Conservation (phyloP, 352 stramenopile genomes). For the Nothophytophthora sp. region DNA sequence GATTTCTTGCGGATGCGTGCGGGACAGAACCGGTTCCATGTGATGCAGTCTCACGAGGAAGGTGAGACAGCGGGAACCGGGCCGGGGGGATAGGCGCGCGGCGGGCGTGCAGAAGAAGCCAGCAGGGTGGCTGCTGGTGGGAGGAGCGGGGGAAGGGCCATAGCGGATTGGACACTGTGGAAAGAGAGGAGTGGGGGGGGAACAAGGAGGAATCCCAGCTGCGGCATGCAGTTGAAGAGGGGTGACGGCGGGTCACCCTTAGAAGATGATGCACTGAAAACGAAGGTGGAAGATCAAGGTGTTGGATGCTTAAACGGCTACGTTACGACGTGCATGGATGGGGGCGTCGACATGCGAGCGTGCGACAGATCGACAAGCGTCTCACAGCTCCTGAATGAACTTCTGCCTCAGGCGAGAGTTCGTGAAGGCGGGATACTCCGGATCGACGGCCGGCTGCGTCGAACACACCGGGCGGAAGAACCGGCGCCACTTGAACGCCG, state of each 20-base stretch:
- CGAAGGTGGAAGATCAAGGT: too few species aligned
- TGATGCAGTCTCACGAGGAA: conserved; percentile 6
- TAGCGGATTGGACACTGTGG: background rate
- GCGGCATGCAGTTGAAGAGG: background rate
- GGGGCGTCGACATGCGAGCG: background rate
- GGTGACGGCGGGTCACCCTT: too few species aligned
- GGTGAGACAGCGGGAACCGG: background rate
- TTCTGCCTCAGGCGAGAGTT: background rate
- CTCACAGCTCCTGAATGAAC: background rate
- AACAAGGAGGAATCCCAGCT: background rate
- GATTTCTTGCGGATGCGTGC: background rate
- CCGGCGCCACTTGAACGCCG: too few species aligned
- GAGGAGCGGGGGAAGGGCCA: background rate
- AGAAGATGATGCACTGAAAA: too few species aligned
- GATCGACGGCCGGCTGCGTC: too few species aligned
- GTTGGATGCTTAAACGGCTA: conserved; percentile 1
- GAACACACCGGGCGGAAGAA: too few species aligned
- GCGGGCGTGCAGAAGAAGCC: background rate
- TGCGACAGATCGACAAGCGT: background rate
- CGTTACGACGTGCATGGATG: background rate
- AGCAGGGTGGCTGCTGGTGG: background rate
- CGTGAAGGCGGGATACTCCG: background rate
- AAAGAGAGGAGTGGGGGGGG: background rate
- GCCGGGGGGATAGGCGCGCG: background rate
- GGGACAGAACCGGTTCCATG: background rate